Percentiles rank a stretch among this genome's conserved stretches.
Conservation (phyloP, 1,139 yeast species). For the Scheffersomyces cryptocercus region DNA sequence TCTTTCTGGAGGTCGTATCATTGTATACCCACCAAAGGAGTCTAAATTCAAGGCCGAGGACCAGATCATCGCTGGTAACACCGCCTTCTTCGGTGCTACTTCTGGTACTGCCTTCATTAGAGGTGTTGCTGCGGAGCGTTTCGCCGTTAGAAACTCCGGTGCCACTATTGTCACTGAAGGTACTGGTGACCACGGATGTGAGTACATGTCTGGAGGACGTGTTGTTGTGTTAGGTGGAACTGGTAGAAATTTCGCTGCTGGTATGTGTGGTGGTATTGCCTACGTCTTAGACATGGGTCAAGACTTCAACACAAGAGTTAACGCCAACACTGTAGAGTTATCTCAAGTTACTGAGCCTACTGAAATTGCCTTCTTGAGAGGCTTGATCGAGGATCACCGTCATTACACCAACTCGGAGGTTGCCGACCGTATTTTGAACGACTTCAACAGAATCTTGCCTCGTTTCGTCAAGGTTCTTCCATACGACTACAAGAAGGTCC, state of each 20-base stretch:
- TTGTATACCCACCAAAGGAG: conserved; percentile 87
- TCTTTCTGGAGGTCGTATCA: conserved; percentile 89
- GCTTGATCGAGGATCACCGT: conserved; percentile 90
- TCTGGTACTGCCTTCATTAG: conserved; percentile 91
- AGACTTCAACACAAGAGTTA: conserved; percentile 81
- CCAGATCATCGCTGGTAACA: conserved; percentile 94
- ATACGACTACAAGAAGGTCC: conserved; percentile 83
- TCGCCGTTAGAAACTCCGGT: conserved; percentile 98
- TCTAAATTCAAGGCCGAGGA: conserved; percentile 91
- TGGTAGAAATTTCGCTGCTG: conserved; percentile 97
- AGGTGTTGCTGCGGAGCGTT: conserved; percentile 98
- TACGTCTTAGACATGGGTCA: conserved; percentile 95
- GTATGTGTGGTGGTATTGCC: conserved; percentile 99
- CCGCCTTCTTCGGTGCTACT: conserved; percentile 97
- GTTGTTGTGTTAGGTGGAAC: conserved; percentile 89
- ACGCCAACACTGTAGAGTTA: conserved; percentile 80
- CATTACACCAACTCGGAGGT: conserved; percentile 92
- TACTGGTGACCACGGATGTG: conserved; percentile 98
- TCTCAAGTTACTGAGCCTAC: conserved; percentile 77
- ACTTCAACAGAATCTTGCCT: conserved; percentile 85
- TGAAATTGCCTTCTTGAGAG: conserved; percentile 93
- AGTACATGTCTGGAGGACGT: conserved; percentile 99
- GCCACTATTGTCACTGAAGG: conserved; percentile 97
- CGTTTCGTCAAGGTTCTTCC: conserved; percentile 95
- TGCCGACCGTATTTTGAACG: conserved; percentile 78